Conservation (phyloP, 805 yeast genomes). For the Kurtzmaniella fragi region DNA sequence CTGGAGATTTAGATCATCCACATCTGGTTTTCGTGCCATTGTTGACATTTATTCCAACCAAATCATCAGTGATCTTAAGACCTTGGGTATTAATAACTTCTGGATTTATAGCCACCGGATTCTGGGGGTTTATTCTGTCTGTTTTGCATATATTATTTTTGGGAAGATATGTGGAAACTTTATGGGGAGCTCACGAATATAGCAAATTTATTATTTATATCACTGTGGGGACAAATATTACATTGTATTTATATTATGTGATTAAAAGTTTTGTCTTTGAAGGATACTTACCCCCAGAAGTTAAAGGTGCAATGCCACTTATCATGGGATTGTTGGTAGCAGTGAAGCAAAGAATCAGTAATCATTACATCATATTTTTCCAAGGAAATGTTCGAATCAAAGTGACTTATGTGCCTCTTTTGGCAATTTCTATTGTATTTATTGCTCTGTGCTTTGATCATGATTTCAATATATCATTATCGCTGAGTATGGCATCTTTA, state of each 20-base stretch:
- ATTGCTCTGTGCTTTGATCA: slow-evolving; percentile 18
- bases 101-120: slow-evolving; percentile 41
- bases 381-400: slow-evolving; percentile 42
- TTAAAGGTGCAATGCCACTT: slow-evolving; percentile 52
- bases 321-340: slow-evolving; percentile 57
- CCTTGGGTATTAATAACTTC: slow-evolving; percentile 51
- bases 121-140: slow-evolving; percentile 33
- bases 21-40: slow-evolving; percentile 45
- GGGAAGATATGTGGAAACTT: slow-evolving; percentile 60
- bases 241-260: slow-evolving; percentile 23
- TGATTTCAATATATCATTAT: slow-evolving; percentile 21
- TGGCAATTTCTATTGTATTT: slow-evolving; percentile 19
- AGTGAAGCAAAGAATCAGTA: slow-evolving; percentile 61
- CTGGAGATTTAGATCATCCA: slow-evolving; percentile 38
- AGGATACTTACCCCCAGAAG: slow-evolving; percentile 30
- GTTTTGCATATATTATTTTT: slow-evolving; percentile 41
- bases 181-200: slow-evolving; percentile 58
- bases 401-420: slow-evolving; percentile 36
- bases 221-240: slow-evolving; percentile 29
- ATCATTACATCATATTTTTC: slow-evolving; percentile 49
- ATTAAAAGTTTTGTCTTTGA: slow-evolving; percentile 9
- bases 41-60: slow-evolving; percentile 45
- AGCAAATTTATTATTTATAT: slow-evolving; percentile 40
- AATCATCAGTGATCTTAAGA: slow-evolving; percentile 30
- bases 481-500: slow-evolving; percentile 26